Conservation (phyloP, 352 stramenopile genomes). For the Globisporangium parvum region DNA sequence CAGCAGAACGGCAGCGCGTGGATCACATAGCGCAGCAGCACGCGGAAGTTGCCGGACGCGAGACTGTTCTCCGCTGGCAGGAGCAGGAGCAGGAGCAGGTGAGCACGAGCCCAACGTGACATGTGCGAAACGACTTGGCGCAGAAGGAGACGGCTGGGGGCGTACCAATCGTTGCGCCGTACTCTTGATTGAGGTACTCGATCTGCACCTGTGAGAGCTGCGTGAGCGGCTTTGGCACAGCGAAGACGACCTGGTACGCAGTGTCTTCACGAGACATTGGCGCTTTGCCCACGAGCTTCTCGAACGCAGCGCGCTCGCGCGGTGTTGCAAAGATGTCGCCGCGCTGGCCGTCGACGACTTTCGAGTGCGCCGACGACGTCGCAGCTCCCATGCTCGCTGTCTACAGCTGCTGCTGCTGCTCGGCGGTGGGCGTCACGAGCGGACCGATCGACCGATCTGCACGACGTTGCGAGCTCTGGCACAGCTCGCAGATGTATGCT, state of each 20-base stretch:
- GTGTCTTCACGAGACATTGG: slow-evolving; percentile 41
- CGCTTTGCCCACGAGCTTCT: slow-evolving; percentile 62
- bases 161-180: slow-evolving; percentile 53
- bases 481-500: too few relatives aligned
- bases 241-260: slow-evolving; percentile 47
- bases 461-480: too few relatives aligned
- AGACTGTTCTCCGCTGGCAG: slow-evolving; percentile 56
- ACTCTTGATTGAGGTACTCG: slow-evolving; percentile 54
- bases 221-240: slow-evolving; percentile 29
- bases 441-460: too few relatives aligned
- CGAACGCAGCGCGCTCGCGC: slow-evolving; percentile 50
- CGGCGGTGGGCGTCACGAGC: too few relatives aligned
- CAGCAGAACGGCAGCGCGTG: slow-evolving; percentile 49
- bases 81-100: background rate
- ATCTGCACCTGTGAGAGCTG: slow-evolving; percentile 52
- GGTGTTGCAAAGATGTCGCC: slow-evolving; percentile 37
- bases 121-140: background rate
- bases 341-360: slow-evolving; percentile 10
- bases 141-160: background rate
- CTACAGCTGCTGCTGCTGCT: background rate
- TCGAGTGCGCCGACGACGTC: slow-evolving; percentile 21
- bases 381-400: slow-evolving; percentile 31
- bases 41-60: slow-evolving; percentile 67
- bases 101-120: background rate
- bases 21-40: slow-evolving; percentile 57